Evolutionary conservation across 179 eudicot species (phyloP).

Genomic region (Drosera spatulata): DNA sequence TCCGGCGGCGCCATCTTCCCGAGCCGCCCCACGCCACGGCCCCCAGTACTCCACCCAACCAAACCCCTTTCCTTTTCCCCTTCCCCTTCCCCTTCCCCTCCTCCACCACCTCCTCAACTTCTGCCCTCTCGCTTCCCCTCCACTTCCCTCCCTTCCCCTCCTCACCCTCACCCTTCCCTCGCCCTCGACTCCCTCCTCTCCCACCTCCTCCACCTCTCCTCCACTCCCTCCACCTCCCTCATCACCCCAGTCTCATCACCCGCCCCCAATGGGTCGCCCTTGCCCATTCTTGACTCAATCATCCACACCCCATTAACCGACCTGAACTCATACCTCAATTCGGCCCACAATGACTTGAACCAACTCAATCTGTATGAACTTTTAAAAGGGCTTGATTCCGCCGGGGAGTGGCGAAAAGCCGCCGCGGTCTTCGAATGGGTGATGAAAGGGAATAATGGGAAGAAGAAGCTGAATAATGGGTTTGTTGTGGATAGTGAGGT

Average conservation of each 20-base stretch:
- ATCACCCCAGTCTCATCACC: neutral
- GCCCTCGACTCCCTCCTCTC: neutral
- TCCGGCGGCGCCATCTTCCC: slow-evolving; percentile 48
- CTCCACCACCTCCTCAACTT: neutral
- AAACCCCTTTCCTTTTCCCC: neutral
- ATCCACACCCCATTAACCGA: too few species aligned
- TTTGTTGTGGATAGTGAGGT: slow-evolving; percentile 9
- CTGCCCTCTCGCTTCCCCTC: neutral
- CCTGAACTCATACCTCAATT: too few species aligned
- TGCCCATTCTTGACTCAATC: too few species aligned
- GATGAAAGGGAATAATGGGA: slow-evolving; percentile 21
- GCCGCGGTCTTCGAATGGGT: slow-evolving; percentile 68
- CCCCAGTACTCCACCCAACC: neutral
- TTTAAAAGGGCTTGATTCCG: slow-evolving; percentile 57
- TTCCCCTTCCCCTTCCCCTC: neutral
- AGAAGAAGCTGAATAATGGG: slow-evolving; percentile 33
- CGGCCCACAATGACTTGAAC: too few species aligned
- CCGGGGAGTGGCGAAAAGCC: slow-evolving; percentile 61
- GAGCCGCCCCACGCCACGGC: slow-evolving; percentile 24
- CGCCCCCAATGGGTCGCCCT: neutral
- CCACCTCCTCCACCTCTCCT: neutral
- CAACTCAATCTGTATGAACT: slow-evolving; percentile 47
- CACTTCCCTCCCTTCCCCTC: neutral
- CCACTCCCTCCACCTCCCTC: neutral
- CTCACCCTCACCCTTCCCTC: neutral